Conservation (phyloP, 441 rosid genomes). For the Gossypium gossypioides region DNA sequence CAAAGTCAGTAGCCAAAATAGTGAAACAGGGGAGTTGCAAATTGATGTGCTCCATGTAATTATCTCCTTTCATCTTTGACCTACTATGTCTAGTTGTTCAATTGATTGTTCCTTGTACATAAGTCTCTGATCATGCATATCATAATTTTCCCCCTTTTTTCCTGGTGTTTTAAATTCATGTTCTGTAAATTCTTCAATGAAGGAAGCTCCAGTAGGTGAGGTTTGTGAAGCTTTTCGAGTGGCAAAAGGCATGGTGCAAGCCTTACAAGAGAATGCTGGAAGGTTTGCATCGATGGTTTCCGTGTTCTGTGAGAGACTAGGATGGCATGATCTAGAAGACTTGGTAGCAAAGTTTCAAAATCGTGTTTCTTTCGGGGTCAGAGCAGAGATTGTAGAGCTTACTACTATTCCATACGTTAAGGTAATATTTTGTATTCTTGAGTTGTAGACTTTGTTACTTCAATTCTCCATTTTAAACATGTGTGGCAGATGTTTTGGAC, state of each 20-base stretch:
- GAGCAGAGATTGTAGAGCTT: constrained; percentile 98
- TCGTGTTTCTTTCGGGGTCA: constrained; percentile 96
- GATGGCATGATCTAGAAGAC: constrained; percentile 97
- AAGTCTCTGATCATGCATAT: not conserved
- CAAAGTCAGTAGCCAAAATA: not conserved
- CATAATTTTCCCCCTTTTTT: not conserved
- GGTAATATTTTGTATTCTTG: constrained; percentile 35
- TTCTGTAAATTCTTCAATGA: constrained; percentile 30
- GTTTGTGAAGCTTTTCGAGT: constrained; percentile 95
- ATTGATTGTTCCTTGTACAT: not conserved
- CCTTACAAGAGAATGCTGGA: constrained; percentile 96
- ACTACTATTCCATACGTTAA: constrained; percentile 86
- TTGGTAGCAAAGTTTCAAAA: constrained; percentile 88
- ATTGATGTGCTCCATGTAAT: not conserved
- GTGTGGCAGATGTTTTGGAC: not conserved
- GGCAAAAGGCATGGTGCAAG: constrained; percentile 97
- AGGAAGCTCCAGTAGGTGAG: constrained; percentile 89
- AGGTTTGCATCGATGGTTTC: constrained; percentile 98
- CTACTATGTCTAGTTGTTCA: not conserved
- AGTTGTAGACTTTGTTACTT: constrained; percentile 4
- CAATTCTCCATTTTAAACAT: not conserved
- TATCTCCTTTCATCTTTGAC: not conserved
- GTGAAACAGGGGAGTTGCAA: not conserved
- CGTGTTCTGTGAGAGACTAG: constrained; percentile 90
- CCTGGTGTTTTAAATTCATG: constrained; percentile 13